Percentiles rank a stretch among this genome's conserved stretches.
Conservation (phyloP, 2,329 filamentous ascomycete species). For the Eurotiales sp. region DNA sequence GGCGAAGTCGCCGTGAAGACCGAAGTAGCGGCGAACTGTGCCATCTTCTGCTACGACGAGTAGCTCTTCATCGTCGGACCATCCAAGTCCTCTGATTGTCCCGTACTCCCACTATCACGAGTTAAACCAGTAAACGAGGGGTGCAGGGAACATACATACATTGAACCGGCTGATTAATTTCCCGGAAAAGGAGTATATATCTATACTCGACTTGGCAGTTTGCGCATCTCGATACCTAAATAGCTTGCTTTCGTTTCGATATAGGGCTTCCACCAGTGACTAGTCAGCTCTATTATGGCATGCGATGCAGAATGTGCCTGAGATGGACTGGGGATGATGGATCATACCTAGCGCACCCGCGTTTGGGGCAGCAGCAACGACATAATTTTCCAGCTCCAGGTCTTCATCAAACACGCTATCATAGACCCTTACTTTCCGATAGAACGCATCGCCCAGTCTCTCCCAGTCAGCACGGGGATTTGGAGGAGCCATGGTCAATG, state of each 20-base stretch:
- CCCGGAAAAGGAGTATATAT: conserved; percentile 90
- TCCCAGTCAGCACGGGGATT: conserved; percentile 89
- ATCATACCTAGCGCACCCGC: conserved; percentile 90
- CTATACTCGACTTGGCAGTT: conserved; percentile 75
- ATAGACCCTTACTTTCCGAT: conserved; percentile 91
- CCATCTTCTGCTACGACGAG: conserved; percentile 86
- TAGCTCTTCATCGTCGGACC: conserved; percentile 93
- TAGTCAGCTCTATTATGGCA: conserved; percentile 8
- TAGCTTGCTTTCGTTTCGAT: conserved; percentile 82
- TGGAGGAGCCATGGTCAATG: conserved; percentile 33
- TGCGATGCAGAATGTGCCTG: neutral
- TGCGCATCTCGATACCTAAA: conserved; percentile 71
- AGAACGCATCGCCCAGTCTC: conserved; percentile 87
- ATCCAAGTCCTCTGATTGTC: conserved; percentile 80
- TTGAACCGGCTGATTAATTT: conserved; percentile 78
- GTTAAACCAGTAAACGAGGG: conserved; percentile 16
- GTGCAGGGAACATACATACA: conserved; percentile 32
- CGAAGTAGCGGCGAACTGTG: conserved; percentile 82
- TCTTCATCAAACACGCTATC: conserved; percentile 89
- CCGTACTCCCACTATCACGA: conserved; percentile 77
- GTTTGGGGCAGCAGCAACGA: conserved; percentile 86
- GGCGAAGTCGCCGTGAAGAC: conserved; percentile 90
- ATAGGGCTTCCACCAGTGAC: conserved; percentile 60
- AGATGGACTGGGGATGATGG: conserved; percentile 22
- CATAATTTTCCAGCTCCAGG: conserved; percentile 90